Base-by-base conservation (phyloP, 176 grass and related monocot species). In the Oryza nivara region DNA sequence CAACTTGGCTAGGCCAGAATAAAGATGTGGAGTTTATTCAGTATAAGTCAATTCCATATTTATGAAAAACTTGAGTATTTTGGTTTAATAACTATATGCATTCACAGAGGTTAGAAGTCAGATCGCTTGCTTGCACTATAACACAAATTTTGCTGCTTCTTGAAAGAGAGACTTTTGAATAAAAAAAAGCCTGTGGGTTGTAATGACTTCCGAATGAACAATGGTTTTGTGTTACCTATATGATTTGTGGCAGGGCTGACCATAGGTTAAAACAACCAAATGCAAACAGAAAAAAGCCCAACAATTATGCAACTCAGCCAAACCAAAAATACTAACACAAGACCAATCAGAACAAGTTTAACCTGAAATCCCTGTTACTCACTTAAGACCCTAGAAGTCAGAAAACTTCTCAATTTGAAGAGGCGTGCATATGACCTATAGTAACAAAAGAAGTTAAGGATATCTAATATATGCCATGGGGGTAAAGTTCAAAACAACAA, bases 281-380 rank as follows among this genome's bases (percentile, higher is more conserved):
- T 54, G 32, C 43, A 77, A 65, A 54, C 51, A 52, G 22, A 78
- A 73, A 83, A 72, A 23, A 83, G 43, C 46, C 56, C 58, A 78
- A 46, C 17, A 68, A 68, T 80, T 65, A 47, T 9, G 49, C 19
- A 77, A 77, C 15, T 69, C 30, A 43, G 15, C 46, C 34, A 45
- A 70, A 8, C 35, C 22, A 17, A 68, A 73, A 16, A 12, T 67
- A 80, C 43, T 36, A 71, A 54, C 22, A 20, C 25, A 70, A 71
- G 23, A 68, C 51, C 49, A 10, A 68, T 26, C 38, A 58, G 45
- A 54, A 6, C 26, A 70, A 52, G 36, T 87, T 72, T 30, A 77
- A 65, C 20, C 28, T 71, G 43, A 4, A 26, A 36, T 8, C n/a
- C 6, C 49, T 19, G 7, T 68, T 54, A 78, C 35, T 36, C 35